Base-by-base conservation (phyloP, 1,284 basidiomycete genomes). In the Heterobasidion occidentale region DNA sequence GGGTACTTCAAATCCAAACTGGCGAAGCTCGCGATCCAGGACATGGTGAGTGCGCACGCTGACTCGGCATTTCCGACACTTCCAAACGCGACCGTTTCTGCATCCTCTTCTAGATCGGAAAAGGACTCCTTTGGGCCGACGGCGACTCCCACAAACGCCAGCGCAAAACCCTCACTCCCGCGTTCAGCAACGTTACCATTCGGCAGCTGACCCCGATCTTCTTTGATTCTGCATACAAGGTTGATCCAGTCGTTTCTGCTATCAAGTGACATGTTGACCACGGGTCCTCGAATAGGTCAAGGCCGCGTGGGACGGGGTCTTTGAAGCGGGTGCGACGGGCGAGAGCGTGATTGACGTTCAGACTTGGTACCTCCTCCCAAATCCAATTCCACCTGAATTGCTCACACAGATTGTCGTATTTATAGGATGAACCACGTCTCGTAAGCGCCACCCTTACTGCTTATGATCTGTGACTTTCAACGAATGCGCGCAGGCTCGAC, bases 141-240 rank as follows among this genome's bases (percentile, higher is more conserved):
- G 50, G 50, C 11, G 50, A 51, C 9, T 51, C 50, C n/a, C 50
- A 51, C 19, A 51, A 51, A 20, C 75, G 76, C 56, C 76, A 78
- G 60, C 66, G 75, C 58, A 76, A 73, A 61, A 66, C 70, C 0
- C 60, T 77, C 15, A 67, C 71, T 0, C 74, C 74, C 1, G 74
- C 72, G 0, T 75, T 77, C 62, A 74, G 72, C 59, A 71, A 71
- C 51, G 64, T 69, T 6, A 73, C 73, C 2, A 72, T 76, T 46
- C 67, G 71, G 5, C 63, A 63, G 19, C 54, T 76, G 7, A 70
- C 68, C 0, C 58, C 67, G 0, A 61, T 74, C 1, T 76, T 76
- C 61, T 74, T 65, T 46, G 73, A 84, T 55, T 74, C 74, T 0
- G 71, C 67, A 0, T 73, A 77, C 64, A 84, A 83, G 74, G 81